A percentile compares a stretch with the other conserved stretches of the same genome.
Conservation (phyloP, 2,329 filamentous ascomycete genomes). For the Thielaviopsis euricoi region DNA sequence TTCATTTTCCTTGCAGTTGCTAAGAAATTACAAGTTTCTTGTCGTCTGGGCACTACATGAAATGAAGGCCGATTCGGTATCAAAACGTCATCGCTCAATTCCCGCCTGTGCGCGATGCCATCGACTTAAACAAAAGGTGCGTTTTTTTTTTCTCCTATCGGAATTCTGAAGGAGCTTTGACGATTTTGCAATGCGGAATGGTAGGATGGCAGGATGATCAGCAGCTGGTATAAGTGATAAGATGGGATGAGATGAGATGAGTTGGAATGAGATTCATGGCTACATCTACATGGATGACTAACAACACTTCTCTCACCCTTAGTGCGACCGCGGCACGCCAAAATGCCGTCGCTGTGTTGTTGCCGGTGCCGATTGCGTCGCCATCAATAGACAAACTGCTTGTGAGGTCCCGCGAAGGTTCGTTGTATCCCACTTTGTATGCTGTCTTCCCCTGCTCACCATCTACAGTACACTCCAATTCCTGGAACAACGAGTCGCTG, state of each 20-base stretch:
- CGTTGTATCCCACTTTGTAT: background rate
- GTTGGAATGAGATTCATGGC: too few relatives aligned
- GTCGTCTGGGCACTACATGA: background rate
- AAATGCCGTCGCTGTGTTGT: slow-evolving; percentile 12
- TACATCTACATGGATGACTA: background rate
- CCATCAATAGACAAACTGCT: slow-evolving; percentile 12
- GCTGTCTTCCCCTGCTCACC: too few relatives aligned
- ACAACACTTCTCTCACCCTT: background rate
- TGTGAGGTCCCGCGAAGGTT: slow-evolving; percentile 12
- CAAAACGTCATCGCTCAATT: slow-evolving; percentile 6
- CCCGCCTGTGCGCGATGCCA: slow-evolving; percentile 13
- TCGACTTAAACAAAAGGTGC: slow-evolving; percentile 11
- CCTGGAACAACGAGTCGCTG: background rate
- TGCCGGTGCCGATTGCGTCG: slow-evolving; percentile 10
- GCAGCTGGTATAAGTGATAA: background rate
- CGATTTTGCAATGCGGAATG: too few relatives aligned
- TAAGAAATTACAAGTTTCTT: background rate
- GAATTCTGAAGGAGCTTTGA: background rate
- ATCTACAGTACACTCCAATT: background rate
- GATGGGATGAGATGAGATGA: too few relatives aligned
- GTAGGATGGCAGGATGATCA: background rate
- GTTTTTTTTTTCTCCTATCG: background rate
- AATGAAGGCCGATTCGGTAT: background rate
- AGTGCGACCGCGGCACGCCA: slow-evolving; percentile 13
- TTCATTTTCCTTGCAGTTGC: background rate